Percentiles rank a stretch among this genome's conserved stretches.
Conservation (phyloP, 148 eudicot genomes). For the Rhododendron molle region DNA sequence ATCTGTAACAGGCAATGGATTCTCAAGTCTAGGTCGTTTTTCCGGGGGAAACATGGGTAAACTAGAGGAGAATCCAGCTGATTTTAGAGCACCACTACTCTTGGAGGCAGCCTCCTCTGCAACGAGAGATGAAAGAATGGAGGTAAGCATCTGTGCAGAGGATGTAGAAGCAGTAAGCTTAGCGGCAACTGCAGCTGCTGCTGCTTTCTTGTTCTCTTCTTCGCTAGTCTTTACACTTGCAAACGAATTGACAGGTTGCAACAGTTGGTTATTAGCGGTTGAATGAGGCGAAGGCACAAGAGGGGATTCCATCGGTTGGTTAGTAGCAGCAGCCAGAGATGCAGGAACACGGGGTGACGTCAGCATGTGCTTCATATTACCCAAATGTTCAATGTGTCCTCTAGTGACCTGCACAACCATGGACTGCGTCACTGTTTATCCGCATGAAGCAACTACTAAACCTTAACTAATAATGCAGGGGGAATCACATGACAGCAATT, state of each 20-base stretch:
- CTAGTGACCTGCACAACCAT: constrained; percentile 60
- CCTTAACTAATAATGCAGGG: not conserved
- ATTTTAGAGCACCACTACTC: constrained; percentile 31
- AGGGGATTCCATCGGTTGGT: constrained; percentile 18
- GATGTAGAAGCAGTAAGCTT: constrained; percentile 91
- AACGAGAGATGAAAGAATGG: constrained; percentile 82
- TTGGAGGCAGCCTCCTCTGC: constrained; percentile 83
- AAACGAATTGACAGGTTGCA: constrained; percentile 41
- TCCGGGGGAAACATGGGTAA: constrained; percentile 44
- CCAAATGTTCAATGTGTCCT: constrained; percentile 41
- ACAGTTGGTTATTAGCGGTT: constrained; percentile 16
- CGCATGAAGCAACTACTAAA: not conserved
- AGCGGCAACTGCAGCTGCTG: constrained; percentile 93
- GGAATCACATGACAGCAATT: not conserved
- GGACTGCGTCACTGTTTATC: constrained; percentile 5
- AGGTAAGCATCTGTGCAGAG: constrained; percentile 87
- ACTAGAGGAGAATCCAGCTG: constrained; percentile 29
- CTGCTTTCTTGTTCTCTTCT: constrained; percentile 77
- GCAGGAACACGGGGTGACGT: constrained; percentile 27
- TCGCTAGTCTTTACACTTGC: constrained; percentile 34
- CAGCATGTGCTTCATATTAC: constrained; percentile 41
- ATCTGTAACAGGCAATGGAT: constrained; percentile 28
- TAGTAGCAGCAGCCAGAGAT: constrained; percentile 21
- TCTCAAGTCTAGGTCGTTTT: constrained; percentile 59
- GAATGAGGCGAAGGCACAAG: constrained; percentile 24